Evolutionary conservation across 139 green algal species (phyloP).

Genomic region (Volvox africanus): DNA sequence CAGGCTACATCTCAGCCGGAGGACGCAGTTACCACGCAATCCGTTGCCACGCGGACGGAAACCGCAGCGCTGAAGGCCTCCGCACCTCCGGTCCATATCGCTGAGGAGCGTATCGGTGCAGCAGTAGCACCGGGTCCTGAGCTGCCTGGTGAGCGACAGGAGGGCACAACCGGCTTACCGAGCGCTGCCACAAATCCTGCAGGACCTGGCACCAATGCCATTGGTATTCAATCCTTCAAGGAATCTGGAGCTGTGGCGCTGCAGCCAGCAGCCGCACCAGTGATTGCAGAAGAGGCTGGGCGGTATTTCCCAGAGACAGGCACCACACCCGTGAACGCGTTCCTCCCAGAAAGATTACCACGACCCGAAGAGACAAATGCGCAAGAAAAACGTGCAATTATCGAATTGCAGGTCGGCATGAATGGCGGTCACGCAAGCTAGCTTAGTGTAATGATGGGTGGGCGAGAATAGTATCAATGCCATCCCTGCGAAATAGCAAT

Average conservation of each 20-base stretch:
- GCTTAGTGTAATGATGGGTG: too few species aligned
- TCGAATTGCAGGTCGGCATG: constrained; percentile 15
- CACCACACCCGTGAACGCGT: constrained; percentile 9
- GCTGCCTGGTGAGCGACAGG: background rate
- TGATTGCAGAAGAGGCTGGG: background rate
- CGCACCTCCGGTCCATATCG: too few species aligned
- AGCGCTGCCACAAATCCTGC: background rate
- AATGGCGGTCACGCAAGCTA: too few species aligned
- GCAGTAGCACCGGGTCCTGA: background rate
- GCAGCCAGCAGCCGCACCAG: too few species aligned
- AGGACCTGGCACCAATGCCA: background rate
- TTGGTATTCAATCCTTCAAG: background rate
- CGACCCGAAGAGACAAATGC: background rate
- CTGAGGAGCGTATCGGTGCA: background rate
- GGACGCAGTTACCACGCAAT: too few species aligned
- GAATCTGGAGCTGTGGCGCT: background rate
- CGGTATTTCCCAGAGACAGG: background rate
- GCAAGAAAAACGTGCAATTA: background rate
- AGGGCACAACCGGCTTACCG: background rate
- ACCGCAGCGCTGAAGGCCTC: too few species aligned
- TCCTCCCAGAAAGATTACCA: background rate
- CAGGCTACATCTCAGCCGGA: too few species aligned
- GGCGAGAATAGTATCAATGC: too few species aligned
- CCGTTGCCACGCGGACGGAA: too few species aligned
- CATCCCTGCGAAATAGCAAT: too few species aligned